A percentile compares a stretch with the other conserved stretches of the same genome.
These are phyloP conservation scores for Ceratocystis huliohia DNA, from an alignment of 2,329 filamentous ascomycete genomes.

Conservation along the genomic window DNA sequence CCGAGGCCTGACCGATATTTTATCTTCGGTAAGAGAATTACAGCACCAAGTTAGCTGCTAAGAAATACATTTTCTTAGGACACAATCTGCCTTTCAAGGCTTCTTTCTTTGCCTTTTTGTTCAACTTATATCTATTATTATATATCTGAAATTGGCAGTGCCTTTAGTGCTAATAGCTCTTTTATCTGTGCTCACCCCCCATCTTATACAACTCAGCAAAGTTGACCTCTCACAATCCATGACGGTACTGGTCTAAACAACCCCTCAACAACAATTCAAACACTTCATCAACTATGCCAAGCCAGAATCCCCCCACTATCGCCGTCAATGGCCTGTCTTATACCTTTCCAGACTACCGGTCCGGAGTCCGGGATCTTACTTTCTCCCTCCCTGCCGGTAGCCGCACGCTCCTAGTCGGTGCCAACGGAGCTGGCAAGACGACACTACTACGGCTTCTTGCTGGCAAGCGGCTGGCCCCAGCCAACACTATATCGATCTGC, in stretches of 20 bases:
- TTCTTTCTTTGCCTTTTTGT: too few species aligned
- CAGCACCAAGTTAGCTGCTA: not conserved
- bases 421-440: conserved; percentile 95
- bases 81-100: too few species aligned
- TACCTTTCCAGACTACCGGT: conserved; percentile 72
- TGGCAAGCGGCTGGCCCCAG: conserved; percentile 83
- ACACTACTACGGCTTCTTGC: conserved; percentile 88
- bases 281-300: conserved; percentile 24
- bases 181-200: too few species aligned
- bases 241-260: not conserved
- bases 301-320: conserved; percentile 45
- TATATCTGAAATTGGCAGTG: too few species aligned
- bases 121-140: too few species aligned
- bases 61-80: not conserved
- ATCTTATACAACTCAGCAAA: too few species aligned
- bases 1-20: not conserved
- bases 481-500: conserved; percentile 59
- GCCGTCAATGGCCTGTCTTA: conserved; percentile 68
- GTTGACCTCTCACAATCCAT: too few species aligned
- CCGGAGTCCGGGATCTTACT: conserved; percentile 61
- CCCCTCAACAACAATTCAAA: not conserved
- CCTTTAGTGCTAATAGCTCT: too few species aligned
- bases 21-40: not conserved
- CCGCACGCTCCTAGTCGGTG: conserved; percentile 83
- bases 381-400: conserved; percentile 70